Evolutionary conservation across 192 early-diverging fungal genomes (phyloP), one percentile per base, ranked within the genome.

Genomic region (Coemansia sp.): DNA sequence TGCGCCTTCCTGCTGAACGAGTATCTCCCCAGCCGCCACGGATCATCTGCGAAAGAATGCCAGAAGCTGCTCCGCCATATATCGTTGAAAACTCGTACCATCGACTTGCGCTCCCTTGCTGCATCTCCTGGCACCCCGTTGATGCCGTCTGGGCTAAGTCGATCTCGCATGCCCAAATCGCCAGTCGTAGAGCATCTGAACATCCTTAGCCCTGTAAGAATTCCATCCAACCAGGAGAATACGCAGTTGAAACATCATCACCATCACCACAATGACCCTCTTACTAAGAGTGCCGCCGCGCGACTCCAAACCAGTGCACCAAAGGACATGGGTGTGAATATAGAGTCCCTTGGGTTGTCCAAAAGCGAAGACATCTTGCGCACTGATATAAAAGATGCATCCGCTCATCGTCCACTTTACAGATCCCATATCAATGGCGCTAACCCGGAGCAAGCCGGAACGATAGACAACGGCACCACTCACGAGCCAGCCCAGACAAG

Each of bases 1-100:
- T 74, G 73, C 45, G 57, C 66, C 15, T 86, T 71, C 38, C 26
- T 79, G 39, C 18, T 72, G n/a, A 74, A 72, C 56, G 70, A 72
- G 43, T 72, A 71, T 41, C 43, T 82, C 60, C 72, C 69, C 0
- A 33, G 20, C 1, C 62, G 64, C 34, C 72, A 64, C 6, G 76
- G 73, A 16, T 67, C 45, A 24, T 34, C 61, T 12, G 72, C 60
- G 0, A 81, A 67, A 43, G 76, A 84, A 36, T 80, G 74, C 45
- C 56, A 68, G 18, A 66, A 49, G 58, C 65, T 84, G 48, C 20
- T 84, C 58, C 62, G 57, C 21, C 26, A 36, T 7, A 65, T 79
- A 9, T 62, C 68, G 58, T 34, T 12, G 36, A 75, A 67, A 48
- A 65, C 60, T 33, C 23, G 26, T 14, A 41, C 11, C 24, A 41